These are phyloP conservation scores for Acacia acuminata DNA, from an alignment of 306 rosid species.

Conservation along the genomic window DNA sequence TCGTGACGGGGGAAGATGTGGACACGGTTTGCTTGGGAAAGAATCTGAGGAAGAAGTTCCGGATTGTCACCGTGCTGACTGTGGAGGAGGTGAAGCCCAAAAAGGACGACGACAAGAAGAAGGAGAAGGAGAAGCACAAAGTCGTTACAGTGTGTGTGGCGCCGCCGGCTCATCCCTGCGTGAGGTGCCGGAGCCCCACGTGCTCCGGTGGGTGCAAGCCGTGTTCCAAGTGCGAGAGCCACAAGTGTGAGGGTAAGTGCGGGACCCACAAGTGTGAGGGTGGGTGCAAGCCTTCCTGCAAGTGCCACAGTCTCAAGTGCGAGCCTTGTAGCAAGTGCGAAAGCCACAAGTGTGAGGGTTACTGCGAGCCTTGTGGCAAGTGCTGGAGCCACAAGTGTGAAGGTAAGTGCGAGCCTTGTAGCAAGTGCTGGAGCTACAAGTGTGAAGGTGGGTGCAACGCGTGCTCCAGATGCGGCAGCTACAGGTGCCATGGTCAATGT, in stretches of 20 bases:
- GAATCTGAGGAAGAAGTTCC: slow-evolving; percentile 41
- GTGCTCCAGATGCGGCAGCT: not conserved
- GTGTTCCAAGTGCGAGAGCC: not conserved
- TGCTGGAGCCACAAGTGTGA: not conserved
- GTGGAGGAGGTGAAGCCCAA: slow-evolving; percentile 29
- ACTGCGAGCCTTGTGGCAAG: not conserved
- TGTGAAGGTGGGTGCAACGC: slow-evolving; percentile 1
- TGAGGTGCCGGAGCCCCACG: not conserved
- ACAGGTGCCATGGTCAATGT: not conserved
- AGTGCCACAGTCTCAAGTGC: not conserved
- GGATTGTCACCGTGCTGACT: not conserved
- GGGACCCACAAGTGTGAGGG: not conserved
- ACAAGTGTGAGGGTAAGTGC: not conserved
- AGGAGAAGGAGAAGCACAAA: not conserved
- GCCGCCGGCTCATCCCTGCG: not conserved
- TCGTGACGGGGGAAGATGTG: not conserved
- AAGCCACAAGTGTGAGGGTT: not conserved
- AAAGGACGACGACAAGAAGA: not conserved
- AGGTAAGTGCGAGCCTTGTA: not conserved
- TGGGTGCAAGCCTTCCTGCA: no score
- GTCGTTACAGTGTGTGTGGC: not conserved
- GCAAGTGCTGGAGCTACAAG: not conserved
- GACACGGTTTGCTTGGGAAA: slow-evolving; percentile 18
- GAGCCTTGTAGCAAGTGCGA: not conserved
- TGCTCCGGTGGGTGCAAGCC: slow-evolving; percentile 4